Percentiles rank a stretch among this genome's conserved stretches.
Evolutionary conservation across 345 rosid species (phyloP).

Genomic region (Gossypioides kirkii): DNA sequence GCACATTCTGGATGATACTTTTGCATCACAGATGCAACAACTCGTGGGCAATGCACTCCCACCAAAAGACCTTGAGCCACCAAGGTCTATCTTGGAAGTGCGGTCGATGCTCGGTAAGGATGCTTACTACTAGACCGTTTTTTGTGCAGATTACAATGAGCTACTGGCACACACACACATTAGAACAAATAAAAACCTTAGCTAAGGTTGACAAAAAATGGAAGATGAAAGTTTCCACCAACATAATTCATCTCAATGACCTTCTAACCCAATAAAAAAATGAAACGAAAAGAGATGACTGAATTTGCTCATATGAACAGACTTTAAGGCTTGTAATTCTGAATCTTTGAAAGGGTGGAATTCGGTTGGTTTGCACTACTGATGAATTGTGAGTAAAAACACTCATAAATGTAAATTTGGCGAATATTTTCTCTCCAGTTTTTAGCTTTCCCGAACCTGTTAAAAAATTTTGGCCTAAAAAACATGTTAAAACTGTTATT

Average conservation of each 20-base stretch:
- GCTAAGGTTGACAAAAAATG: no score
- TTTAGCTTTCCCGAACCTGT: no score
- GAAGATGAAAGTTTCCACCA: not conserved
- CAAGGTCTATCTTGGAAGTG: constrained; percentile 86
- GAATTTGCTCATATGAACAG: not conserved
- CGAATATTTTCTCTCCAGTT: no score
- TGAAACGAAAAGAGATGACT: not conserved
- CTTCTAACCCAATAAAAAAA: no score
- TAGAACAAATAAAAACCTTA: not conserved
- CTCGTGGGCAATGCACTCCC: constrained; percentile 78
- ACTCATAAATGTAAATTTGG: no score
- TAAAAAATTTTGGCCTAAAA: no score
- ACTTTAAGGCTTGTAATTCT: no score
- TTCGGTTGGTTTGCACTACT: no score
- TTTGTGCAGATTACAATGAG: not conserved
- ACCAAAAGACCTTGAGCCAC: constrained; percentile 87
- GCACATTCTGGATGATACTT: constrained; percentile 89
- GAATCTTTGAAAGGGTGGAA: no score
- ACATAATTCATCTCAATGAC: constrained; percentile 16
- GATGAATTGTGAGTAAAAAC: no score
- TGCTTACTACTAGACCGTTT: constrained; percentile 41
- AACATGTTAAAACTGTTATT: no score
- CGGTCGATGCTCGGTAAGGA: constrained; percentile 92
- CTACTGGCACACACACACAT: not conserved
- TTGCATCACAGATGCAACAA: constrained; percentile 93